These are phyloP conservation scores for Entrophospora sp. DNA, from an alignment of 192 early-diverging fungal species.

Conservation along the genomic window DNA sequence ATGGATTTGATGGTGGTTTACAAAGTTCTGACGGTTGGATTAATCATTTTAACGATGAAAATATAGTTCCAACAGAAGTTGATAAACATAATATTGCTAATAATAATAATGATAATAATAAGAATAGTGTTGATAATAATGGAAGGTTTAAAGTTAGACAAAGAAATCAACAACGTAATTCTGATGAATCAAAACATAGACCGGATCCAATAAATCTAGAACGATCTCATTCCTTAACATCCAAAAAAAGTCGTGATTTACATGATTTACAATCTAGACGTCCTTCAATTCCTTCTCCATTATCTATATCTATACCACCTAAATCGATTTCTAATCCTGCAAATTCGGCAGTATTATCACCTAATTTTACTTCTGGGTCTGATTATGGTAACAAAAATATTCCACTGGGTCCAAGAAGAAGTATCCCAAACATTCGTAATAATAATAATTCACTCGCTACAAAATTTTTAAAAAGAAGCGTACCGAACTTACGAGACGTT, in stretches of 20 bases:
- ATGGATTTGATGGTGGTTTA: conserved; percentile 1
- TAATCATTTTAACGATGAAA: conserved; percentile 5
- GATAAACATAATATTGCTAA: no score
- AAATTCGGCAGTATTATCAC: not conserved
- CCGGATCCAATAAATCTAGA: not conserved
- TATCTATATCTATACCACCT: conserved; percentile 12
- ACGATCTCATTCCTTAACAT: not conserved
- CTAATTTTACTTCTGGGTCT: no score
- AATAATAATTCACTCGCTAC: not conserved
- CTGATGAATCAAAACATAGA: not conserved
- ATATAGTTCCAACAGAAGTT: not conserved
- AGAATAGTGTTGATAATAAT: no score
- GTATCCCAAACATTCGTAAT: conserved; percentile 13
- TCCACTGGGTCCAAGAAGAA: conserved; percentile 2
- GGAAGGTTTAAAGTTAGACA: not conserved
- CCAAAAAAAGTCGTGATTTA: not conserved
- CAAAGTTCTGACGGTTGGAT: not conserved
- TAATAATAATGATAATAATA: no score
- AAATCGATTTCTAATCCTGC: not conserved
- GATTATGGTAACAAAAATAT: conserved; percentile 14
- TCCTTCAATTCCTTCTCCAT: conserved; percentile 9
- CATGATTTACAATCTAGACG: not conserved
- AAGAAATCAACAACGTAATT: not conserved
- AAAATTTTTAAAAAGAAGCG: conserved; percentile 8
- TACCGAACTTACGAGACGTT: conserved; percentile 14